Evolutionary conservation across 805 yeast genomes (phyloP), one percentile per base, ranked within the genome.

Genomic region (Monosporozyma servazzii): DNA sequence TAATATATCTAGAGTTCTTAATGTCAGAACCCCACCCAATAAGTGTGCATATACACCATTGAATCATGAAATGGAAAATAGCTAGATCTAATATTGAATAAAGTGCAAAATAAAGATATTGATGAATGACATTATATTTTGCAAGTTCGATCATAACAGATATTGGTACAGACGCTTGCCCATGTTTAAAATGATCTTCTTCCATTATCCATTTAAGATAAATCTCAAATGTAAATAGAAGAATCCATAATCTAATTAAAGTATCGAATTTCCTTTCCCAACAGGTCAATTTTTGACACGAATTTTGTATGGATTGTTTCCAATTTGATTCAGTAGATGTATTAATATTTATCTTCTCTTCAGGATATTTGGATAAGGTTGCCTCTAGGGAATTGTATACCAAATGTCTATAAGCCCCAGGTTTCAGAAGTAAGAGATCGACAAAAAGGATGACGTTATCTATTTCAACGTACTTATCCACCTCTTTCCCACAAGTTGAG

Each of bases 151-250:
- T 20, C 46, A 40, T 40, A 5, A 45, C 23, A 4, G 48, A 33
- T 21, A 30, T 4, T 42, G 44, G 23, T 6, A 37, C 23, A 18
- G 41, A 37, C 5, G 17, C 21, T 21, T 21, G 25, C 5, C 29
- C 17, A 2, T 41, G 17, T 9, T 47, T 20, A 20, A 43, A 49
- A 51, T 75, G 77, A 57, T 78, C 80, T 65, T 91, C 99, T 54
- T 86, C 90, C 51, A 83, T 80, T 0, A 96, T 96, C 98, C 99
- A 93, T 1, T 81, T 82, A 49, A 93, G 67, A 64, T 93, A 93
- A 4, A 91, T 91, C 59, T 93, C 97, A 60, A 91, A 88, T 15
- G 93, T 74, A 0, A 86, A 71, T 49, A 85, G 73, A 39, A 91
- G 71, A 3, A 86, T 57, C 57, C 85, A 69, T 37, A 85, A 67